Conservation (phyloP, 1,284 basidiomycete genomes). For the Rhodotorula sp. region DNA sequence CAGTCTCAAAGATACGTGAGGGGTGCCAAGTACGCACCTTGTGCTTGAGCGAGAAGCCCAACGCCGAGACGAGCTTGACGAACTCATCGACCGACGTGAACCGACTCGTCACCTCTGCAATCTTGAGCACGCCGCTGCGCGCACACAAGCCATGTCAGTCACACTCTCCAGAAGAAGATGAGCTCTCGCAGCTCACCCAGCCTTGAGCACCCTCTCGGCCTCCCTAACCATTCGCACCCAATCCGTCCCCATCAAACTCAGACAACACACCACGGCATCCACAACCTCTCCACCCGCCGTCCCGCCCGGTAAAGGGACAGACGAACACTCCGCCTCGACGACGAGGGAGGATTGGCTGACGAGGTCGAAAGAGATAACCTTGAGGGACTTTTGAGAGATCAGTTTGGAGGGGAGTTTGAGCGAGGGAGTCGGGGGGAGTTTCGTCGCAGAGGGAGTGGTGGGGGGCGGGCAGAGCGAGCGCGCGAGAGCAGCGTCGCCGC, state of each 20-base stretch:
- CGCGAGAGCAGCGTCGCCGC: conserved; percentile 89
- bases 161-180: not conserved
- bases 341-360: conserved; percentile 40
- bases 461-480: conserved; percentile 56
- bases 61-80: conserved; percentile 63
- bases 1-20: not conserved
- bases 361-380: conserved; percentile 43
- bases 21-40: conserved; percentile 58
- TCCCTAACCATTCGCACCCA: conserved; percentile 90
- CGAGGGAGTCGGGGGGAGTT: conserved; percentile 11
- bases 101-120: conserved; percentile 94
- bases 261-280: conserved; percentile 87
- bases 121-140: conserved; percentile 75
- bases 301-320: conserved; percentile 42
- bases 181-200: conserved; percentile 60
- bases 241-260: conserved; percentile 96
- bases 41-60: conserved; percentile 75
- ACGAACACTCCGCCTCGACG: conserved; percentile 44
- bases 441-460: not conserved
- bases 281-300: conserved; percentile 59
- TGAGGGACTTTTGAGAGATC: conserved; percentile 30
- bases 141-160: not conserved
- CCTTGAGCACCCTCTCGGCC: conserved; percentile 78
- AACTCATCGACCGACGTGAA: conserved; percentile 77
- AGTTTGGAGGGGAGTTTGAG: conserved; percentile 45